Evolutionary conservation across 148 eudicot species (phyloP).

Genomic region (Rheum nobile): DNA sequence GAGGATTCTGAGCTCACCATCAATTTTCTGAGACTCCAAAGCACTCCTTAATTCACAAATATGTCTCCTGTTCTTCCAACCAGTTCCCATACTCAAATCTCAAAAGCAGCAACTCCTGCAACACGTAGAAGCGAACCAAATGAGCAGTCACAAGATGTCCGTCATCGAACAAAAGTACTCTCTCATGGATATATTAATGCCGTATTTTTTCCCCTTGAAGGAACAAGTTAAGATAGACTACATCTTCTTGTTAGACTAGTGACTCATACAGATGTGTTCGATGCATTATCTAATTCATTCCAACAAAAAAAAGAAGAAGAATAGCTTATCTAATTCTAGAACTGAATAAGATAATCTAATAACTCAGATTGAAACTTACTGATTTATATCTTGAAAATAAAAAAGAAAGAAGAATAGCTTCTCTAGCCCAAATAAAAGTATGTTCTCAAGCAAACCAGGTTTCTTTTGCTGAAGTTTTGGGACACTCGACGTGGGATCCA

Average conservation of each 20-base stretch:
- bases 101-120: conserved; percentile 74
- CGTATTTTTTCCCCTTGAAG: not conserved
- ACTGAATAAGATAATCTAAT: not conserved
- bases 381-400: conserved; percentile 47
- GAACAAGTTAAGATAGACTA: not conserved
- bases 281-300: too few relatives aligned
- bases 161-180: not conserved
- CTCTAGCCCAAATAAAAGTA: conserved; percentile 50
- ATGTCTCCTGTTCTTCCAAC: conserved; percentile 74
- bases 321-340: too few relatives aligned
- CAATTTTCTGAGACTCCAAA: conserved; percentile 39
- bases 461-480: conserved; percentile 29
- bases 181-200: not conserved
- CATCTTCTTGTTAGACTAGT: not conserved
- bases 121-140: not conserved
- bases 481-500: conserved; percentile 10
- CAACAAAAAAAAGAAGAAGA: too few relatives aligned
- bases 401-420: conserved; percentile 56
- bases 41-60: conserved; percentile 49
- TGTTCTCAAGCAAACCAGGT: conserved; percentile 32
- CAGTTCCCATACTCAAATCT: conserved; percentile 70
- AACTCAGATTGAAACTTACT: conserved; percentile 28
- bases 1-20: conserved; percentile 45
- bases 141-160: not conserved
- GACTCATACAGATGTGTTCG: too few relatives aligned